A percentile compares a stretch with the other conserved stretches of the same genome.
Conservation (phyloP, 2,329 filamentous ascomycete species). For the Nemania sp. region DNA sequence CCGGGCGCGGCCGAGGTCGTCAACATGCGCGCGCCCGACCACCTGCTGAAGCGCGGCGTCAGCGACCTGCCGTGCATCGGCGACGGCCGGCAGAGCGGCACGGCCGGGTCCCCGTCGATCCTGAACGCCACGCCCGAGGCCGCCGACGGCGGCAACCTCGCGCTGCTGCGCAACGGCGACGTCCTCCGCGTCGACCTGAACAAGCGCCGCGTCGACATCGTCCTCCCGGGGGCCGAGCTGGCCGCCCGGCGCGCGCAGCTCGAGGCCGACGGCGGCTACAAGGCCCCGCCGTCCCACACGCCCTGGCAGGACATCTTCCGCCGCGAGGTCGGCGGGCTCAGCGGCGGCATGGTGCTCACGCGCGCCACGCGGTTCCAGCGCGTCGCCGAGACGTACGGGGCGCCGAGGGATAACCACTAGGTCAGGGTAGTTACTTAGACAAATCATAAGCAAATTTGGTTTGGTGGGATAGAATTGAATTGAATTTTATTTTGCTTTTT, state of each 20-base stretch:
- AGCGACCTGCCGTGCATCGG: conserved; percentile 55
- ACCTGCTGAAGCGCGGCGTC: conserved; percentile 51
- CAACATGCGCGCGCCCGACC: conserved; percentile 55
- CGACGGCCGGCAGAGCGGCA: conserved; percentile 59
- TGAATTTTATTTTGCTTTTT: too few relatives aligned
- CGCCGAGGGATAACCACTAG: conserved; percentile 51
- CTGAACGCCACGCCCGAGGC: conserved; percentile 61
- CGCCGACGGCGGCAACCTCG: conserved; percentile 57
- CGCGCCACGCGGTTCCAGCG: conserved; percentile 52
- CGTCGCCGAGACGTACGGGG: conserved; percentile 48
- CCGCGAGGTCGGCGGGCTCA: conserved; percentile 50
- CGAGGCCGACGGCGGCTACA: conserved; percentile 45
- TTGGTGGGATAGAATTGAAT: too few relatives aligned
- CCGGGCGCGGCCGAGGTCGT: conserved; percentile 57
- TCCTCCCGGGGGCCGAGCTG: conserved; percentile 50
- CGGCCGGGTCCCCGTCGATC: conserved; percentile 58
- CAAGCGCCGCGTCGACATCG: conserved; percentile 53
- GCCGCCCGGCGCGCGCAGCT: conserved; percentile 44
- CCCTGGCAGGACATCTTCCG: conserved; percentile 57
- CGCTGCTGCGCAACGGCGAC: conserved; percentile 55
- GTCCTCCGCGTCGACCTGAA: conserved; percentile 54
- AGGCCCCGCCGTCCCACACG: conserved; percentile 48
- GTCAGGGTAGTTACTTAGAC: too few relatives aligned
- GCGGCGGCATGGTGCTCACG: conserved; percentile 52
- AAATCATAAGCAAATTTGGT: too few relatives aligned